Evolutionary conservation across 148 eudicot genomes (phyloP), one percentile per base, ranked within the genome.

Genomic region (Arbutus unedo): DNA sequence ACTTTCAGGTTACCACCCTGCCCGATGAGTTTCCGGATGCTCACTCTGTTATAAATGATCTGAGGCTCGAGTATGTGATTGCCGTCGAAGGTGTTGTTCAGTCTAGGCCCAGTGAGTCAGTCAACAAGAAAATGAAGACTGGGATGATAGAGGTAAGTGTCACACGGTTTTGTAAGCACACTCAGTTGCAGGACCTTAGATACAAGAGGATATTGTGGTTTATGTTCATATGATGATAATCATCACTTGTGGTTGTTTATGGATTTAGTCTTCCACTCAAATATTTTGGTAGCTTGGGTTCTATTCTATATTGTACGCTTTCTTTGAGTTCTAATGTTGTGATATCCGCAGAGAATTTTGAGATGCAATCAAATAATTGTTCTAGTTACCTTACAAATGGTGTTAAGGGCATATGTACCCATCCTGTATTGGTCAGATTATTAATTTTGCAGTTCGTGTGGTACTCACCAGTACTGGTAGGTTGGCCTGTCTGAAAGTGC

Each of bases 1-100:
- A 0, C 41, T 84, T 83, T 74, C 83, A 96, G 98, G 87, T 93
- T 86, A 90, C 98, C n/a, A 94, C 98, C 15, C 93, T 96, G 64
- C 98, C 98, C 18, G 94, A 91, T 77, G 93, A 93, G 66, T 96
- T 91, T 64, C 98, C 98, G 8, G 95, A 94, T 74, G 98, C 97
- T 50, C 98, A 94, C 91, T 83, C 88, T 14, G 76, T 83, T 80
- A 89, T 88, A 80, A 96, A 91, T 86, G 90, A 88, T 48, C 78
- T 90, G 81, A 90, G 98, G 89, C 92, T 96, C 21, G 98, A 96
- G 87, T 96, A 91, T 85, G 98, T 96, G 87, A 57, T 96, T 84
- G 83, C 92, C 55, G 91, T 94, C 23, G 94, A 96, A 83, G 98
- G 98, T 55, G 84, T 93, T 67, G 94, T 96, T 79, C 91, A 94